Evolutionary conservation across 108 stramenopile genomes (phyloP), one percentile per base, ranked within the genome.

Genomic region (Parmales sp.): DNA sequence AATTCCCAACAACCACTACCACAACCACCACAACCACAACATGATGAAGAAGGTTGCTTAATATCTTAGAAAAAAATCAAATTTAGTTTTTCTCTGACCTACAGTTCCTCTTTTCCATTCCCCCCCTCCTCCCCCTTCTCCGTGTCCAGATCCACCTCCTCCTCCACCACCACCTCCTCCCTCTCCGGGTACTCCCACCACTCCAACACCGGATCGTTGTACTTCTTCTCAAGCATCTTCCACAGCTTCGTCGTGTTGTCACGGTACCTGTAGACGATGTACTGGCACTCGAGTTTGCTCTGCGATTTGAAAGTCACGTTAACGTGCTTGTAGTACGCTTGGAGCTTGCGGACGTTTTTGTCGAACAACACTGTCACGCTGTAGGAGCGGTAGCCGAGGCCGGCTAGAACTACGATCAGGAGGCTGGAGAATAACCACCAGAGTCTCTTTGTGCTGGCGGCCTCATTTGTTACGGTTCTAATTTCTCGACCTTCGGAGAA

Each of bases 151-250:
- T n/a, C n/a, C 54, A 3, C 29, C 31, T 34, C 31, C 54, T 60
- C 54, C 54, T 60, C 54, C 26, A 34, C 54, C 54, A 34, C 31
- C 6, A 43, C 16, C 41, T 16, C 16, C 41, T 43, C 41, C 16
- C 41, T 43, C 41, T 60, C 54, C 54, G 29, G 31, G 28, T 60
- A 60, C 54, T 60, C 54, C 6, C 20, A 34, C 2, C 31, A 34
- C 28, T 60, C 54, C 31, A 28, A 28, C 13, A 60, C 54, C 54
- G 13, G 13, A 11, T 34, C 31, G 31, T 20, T 20, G 16, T 60
- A 60, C 54, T 60, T 60, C 54, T 60, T 60, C 54, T 60, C 54
- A 13, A 60, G 28, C 54, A 34, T 60, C 54, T 23, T 34, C 54
- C 54, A 60, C 13, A 60, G 54, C 54, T 26, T 2, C 8, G 0